Conservation (phyloP, 768 basidiomycete genomes). For the Pholiota microspora region DNA sequence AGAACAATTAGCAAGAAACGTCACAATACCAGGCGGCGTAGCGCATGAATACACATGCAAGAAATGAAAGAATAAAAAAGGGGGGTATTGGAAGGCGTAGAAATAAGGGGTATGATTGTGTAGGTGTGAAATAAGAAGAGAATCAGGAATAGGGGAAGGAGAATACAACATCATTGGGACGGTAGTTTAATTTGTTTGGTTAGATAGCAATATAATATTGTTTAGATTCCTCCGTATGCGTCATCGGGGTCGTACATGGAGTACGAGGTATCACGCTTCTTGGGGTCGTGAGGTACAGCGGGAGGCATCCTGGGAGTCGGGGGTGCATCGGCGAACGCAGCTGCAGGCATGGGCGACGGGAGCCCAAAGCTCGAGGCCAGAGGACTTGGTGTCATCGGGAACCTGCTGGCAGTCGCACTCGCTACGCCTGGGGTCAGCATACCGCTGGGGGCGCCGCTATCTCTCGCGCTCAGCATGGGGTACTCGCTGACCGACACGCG, state of each 20-base stretch:
- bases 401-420: conserved; percentile 17
- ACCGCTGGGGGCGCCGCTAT: conserved; percentile 13
- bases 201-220: background rate
- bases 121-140: background rate
- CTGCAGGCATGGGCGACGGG: conserved; percentile 14
- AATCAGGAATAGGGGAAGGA: background rate
- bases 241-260: conserved; percentile 66
- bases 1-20: background rate
- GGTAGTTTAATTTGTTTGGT: background rate
- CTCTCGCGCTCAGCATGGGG: conserved; percentile 6
- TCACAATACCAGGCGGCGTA: background rate
- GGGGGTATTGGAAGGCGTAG: background rate
- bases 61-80: background rate
- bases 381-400: conserved; percentile 39
- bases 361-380: conserved; percentile 34
- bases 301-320: conserved; percentile 3
- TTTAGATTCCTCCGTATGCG: conserved; percentile 67
- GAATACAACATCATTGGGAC: background rate
- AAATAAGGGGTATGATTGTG: background rate
- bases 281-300: conserved; percentile 1
- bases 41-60: background rate
- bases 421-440: conserved; percentile 9
- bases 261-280: conserved; percentile 48
- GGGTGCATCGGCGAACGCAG: conserved; percentile 9
- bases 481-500: conserved; percentile 36